Conservation (phyloP, 805 yeast species). For the Wickerhamiella nectarea region DNA sequence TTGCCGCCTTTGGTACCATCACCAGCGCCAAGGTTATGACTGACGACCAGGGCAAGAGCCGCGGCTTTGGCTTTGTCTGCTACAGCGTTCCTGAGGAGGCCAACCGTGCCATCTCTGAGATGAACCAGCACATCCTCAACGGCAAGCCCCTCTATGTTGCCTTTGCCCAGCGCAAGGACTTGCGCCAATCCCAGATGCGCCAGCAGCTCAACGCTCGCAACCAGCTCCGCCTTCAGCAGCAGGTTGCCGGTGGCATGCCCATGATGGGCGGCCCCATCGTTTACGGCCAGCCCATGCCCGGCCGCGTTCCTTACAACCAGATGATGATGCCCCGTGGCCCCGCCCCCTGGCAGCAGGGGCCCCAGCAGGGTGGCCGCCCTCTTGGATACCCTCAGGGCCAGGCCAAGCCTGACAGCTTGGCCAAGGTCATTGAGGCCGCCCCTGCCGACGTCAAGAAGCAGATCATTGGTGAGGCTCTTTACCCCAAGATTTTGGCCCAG, state of each 20-base stretch:
- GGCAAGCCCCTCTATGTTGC: conserved; percentile 98
- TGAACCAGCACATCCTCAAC: conserved; percentile 91
- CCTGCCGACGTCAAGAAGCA: conserved; percentile 89
- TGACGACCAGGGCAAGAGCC: conserved; percentile 86
- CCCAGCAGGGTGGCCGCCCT: conserved; percentile 31
- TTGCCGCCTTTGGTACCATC: conserved; percentile 84
- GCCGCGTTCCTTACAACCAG: conserved; percentile 42
- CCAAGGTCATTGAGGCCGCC: conserved; percentile 47
- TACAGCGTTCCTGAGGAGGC: conserved; percentile 98
- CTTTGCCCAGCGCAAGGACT: conserved; percentile 96
- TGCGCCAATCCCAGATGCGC: conserved; percentile 89
- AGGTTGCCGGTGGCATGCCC: conserved; percentile 68
- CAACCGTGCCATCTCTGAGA: conserved; percentile 92
- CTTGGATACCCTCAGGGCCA: conserved; percentile 14
- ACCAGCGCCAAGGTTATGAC: conserved; percentile 94
- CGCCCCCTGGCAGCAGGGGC: conserved; percentile 28
- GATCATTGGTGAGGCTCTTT: conserved; percentile 92
- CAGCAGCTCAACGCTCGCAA: conserved; percentile 97
- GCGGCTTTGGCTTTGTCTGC: conserved; percentile 98
- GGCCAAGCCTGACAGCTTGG: conserved; percentile 32
- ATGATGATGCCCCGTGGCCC: conserved; percentile 25
- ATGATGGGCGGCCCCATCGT: conserved; percentile 66
- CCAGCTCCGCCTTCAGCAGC: conserved; percentile 97
- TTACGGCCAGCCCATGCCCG: conserved; percentile 66
- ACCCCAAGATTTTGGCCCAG: conserved; percentile 73